Evolutionary conservation across 306 rosid species (phyloP).

Genomic region (Astragalus membranaceus): DNA sequence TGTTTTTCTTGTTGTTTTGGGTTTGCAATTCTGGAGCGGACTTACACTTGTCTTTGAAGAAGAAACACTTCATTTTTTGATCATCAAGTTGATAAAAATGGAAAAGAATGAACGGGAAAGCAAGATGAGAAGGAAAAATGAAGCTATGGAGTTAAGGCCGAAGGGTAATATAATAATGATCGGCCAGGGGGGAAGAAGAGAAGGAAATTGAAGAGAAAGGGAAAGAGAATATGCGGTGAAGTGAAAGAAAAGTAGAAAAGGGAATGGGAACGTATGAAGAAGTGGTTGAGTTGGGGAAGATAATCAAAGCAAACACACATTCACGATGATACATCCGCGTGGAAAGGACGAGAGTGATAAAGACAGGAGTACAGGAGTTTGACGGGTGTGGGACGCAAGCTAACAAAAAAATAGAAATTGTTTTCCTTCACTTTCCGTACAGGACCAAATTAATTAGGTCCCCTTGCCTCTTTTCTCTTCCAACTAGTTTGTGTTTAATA

Average conservation of each 20-base stretch:
- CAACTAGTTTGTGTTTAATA: no score
- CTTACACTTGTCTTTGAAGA: slow-evolving; percentile 43
- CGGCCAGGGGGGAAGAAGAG: not conserved
- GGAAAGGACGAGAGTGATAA: not conserved
- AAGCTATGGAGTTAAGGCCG: not conserved
- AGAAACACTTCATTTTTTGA: slow-evolving; percentile 67
- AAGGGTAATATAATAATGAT: not conserved
- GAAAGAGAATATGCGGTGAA: not conserved
- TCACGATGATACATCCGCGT: not conserved
- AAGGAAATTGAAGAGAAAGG: not conserved
- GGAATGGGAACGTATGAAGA: slow-evolving; percentile 2
- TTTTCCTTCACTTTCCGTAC: no score
- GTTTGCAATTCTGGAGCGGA: slow-evolving; percentile 64
- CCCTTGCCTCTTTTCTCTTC: no score
- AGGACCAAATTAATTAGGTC: no score
- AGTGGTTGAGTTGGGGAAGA: not conserved
- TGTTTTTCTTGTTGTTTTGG: slow-evolving; percentile 19
- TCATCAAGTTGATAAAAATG: not conserved
- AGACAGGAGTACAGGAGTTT: not conserved
- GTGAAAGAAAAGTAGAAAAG: not conserved
- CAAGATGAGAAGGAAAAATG: not conserved
- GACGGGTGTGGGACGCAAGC: no score
- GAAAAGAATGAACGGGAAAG: no score
- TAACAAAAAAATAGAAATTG: no score
- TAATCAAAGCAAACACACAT: not conserved